Evolutionary conservation across 495 filamentous ascomycete species (phyloP), one percentile per base, ranked within the genome.

Genomic region (Bryoglossum gracile): DNA sequence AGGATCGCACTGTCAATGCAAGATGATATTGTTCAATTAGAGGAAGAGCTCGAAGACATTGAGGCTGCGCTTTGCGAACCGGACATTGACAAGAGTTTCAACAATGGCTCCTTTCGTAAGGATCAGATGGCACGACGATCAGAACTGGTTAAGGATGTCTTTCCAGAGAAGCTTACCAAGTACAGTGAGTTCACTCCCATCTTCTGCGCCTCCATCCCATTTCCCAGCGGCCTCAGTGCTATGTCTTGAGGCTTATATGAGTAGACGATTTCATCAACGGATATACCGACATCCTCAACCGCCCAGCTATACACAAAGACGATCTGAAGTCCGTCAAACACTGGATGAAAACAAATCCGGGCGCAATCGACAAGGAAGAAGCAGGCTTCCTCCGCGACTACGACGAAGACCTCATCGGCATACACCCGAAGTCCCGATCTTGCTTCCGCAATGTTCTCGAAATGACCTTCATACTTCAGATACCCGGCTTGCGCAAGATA

Each of bases 1-100:
- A 51, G 59, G 2, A 50, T 62, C 4, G 42, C 64, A 9, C 51
- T 69, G 17, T 39, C 45, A 2, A 46, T 67, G 43, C 62, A 65
- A 46, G 55, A 62, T 45, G 48, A 50, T 9, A 44, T 65, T 9
- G 36, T 36, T 21, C 17, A 40, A 25, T 46, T 59, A 1, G 62
- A 65, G 35, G 37, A 50, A 26, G 18, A 46, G 21, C 54, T 65
- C 17, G 34, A 55, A 8, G 18, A 18, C 4, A 6, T 56, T n/a
- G 56, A 59, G 42, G 19, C 41, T 2, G 13, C 24, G 3, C 54
- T 51, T 42, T 47, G 46, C 16, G 18, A 37, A 14, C 41, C 26
- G 24, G 17, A 17, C 3, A 26, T 37, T 6, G 18, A 17, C 8
- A 24, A 22, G 14, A 19, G 41, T 8, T 26, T 39, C 4, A 30